These are phyloP conservation scores for Hydrangea macrophylla DNA, from an alignment of 148 eudicot species.

Conservation along the genomic window DNA sequence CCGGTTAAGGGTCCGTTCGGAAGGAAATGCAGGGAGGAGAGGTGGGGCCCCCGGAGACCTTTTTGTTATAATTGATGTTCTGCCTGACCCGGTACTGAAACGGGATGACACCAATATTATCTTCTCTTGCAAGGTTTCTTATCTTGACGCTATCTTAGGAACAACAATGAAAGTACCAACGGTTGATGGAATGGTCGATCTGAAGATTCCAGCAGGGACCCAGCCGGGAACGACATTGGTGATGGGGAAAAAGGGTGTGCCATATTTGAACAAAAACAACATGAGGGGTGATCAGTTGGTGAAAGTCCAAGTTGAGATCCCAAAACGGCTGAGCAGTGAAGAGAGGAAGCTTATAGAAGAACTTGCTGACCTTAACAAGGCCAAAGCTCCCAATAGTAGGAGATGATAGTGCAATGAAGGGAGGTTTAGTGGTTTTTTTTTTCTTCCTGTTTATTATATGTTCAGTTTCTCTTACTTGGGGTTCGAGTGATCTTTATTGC, in stretches of 20 bases:
- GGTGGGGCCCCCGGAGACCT: slow-evolving; percentile 94
- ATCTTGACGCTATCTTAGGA: slow-evolving; percentile 87
- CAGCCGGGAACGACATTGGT: slow-evolving; percentile 91
- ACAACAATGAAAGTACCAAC: slow-evolving; percentile 81
- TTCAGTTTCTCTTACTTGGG: not conserved
- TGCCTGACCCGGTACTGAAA: slow-evolving; percentile 73
- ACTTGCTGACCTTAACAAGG: slow-evolving; percentile 67
- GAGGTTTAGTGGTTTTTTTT: not conserved
- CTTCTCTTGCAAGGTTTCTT: slow-evolving; percentile 78
- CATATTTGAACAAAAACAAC: slow-evolving; percentile 58
- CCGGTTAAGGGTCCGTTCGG: slow-evolving; percentile 71
- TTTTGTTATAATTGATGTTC: slow-evolving; percentile 64
- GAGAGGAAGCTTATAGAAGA: slow-evolving; percentile 91
- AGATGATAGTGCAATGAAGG: slow-evolving; percentile 39
- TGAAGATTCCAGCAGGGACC: slow-evolving; percentile 86
- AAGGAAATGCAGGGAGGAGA: slow-evolving; percentile 85
- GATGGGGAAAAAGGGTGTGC: slow-evolving; percentile 95
- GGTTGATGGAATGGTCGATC: slow-evolving; percentile 83
- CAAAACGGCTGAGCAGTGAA: slow-evolving; percentile 66
- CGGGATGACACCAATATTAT: slow-evolving; percentile 84
- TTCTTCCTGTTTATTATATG: not conserved
- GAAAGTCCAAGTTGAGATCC: slow-evolving; percentile 85
- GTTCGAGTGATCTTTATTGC: not conserved
- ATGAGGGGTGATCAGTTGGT: slow-evolving; percentile 90
- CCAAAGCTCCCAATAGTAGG: slow-evolving; percentile 61